Base-by-base conservation (phyloP, 2,329 filamentous ascomycete genomes). In the Cercospora citrullina region DNA sequence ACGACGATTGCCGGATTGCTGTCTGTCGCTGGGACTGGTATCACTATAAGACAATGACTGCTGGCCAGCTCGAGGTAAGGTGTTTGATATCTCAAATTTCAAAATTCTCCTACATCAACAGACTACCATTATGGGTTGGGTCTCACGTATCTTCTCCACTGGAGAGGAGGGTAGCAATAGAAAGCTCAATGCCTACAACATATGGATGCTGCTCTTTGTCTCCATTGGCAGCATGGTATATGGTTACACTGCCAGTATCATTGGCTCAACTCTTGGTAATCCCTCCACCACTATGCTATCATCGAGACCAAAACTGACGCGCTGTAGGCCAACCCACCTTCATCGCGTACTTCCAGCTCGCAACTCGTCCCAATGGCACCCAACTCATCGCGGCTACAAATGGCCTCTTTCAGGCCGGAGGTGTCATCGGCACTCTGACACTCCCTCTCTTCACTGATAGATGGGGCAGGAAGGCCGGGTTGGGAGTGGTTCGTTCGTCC, bases 361-460 rank as follows among this genome's bases (percentile, higher is more conserved):
- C 70, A 31, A 73, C 72, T 9, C 68, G 69, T 5, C 60, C 71
- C 8, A 64, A 73, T 23, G 72, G 63, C 14, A 71, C 71, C 5
- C 58, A 68, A 18, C 66, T 74, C 12, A 59, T 69, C 5, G 65
- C 69, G 10, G 68, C 71, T 6, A 72, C 68, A 9, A 74, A 74
- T 57, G 72, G 72, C 16, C 67, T 74, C 9, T 74, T 70, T 33
- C 72, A 74, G 53, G 65, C 68, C 1, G 72, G 72, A 3, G 72
- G 70, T 53, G 68, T 72, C 5, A 60, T 69, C 10, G 71, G 72
- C 14, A 72, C 68, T 4, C 39, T 74, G 10, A 69, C 63, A 12
- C 45, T 74, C 33, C 65, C 69, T 14, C 63, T 63, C 12, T 69
- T 72, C 42, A 67, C 65, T 6, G 72, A 73, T 60, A 69, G 66